A percentile compares a stretch with the other conserved stretches of the same genome.
Conservation (phyloP, 371 early-diverging fungal species). For the Smittium culicis region DNA sequence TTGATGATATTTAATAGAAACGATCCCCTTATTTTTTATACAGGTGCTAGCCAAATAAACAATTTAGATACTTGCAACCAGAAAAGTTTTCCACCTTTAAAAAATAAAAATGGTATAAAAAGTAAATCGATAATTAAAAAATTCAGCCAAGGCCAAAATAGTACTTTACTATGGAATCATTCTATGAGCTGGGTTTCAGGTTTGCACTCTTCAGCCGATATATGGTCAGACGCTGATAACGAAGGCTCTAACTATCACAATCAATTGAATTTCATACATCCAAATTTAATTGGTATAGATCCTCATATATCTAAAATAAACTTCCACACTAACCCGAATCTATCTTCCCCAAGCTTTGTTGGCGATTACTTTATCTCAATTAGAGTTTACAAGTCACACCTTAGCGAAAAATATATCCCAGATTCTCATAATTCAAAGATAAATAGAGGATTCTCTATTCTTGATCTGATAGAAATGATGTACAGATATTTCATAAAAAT, state of each 20-base stretch:
- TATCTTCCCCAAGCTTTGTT: neutral
- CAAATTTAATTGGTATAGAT: neutral
- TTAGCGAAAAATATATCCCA: neutral
- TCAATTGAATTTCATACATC: neutral
- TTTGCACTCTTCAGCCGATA: neutral
- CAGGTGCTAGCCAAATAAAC: too few relatives aligned
- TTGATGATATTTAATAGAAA: neutral
- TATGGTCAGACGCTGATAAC: neutral
- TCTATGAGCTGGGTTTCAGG: neutral
- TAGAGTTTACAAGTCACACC: neutral
- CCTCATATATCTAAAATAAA: neutral
- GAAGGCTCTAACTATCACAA: neutral
- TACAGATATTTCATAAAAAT: neutral
- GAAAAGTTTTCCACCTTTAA: too few relatives aligned
- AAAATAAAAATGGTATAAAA: too few relatives aligned
- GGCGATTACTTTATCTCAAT: neutral
- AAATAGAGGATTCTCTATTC: neutral
- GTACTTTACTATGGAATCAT: neutral
- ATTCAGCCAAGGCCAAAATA: neutral
- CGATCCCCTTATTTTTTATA: neutral
- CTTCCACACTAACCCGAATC: neutral
- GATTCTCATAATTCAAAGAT: neutral
- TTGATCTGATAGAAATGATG: neutral
- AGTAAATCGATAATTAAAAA: neutral
- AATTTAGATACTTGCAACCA: too few relatives aligned